These are phyloP conservation scores for Chrysosporium queenslandicum DNA, from an alignment of 2,329 filamentous ascomycete species.

Conservation along the genomic window DNA sequence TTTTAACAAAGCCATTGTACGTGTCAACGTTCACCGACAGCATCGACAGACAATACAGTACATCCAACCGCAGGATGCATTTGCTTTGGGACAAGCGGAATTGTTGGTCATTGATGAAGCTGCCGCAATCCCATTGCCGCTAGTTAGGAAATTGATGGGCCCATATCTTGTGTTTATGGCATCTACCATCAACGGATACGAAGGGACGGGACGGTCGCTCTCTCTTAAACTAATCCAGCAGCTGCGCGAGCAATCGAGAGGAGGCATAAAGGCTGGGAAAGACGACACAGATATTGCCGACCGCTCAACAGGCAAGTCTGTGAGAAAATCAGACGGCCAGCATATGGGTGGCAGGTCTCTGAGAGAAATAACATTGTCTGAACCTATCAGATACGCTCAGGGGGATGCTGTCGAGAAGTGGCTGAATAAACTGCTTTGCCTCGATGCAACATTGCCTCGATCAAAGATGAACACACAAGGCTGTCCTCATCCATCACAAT, in stretches of 20 bases:
- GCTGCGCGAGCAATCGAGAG: slow-evolving; percentile 80
- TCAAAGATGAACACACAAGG: slow-evolving; percentile 63
- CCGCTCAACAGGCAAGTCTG: slow-evolving; percentile 62
- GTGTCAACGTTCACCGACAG: slow-evolving; percentile 88
- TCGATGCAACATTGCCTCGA: slow-evolving; percentile 81
- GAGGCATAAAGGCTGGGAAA: slow-evolving; percentile 44
- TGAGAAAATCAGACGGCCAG: slow-evolving; percentile 52
- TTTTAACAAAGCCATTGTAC: slow-evolving; percentile 97
- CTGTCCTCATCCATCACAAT: slow-evolving; percentile 81
- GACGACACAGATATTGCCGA: slow-evolving; percentile 61
- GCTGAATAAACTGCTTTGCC: slow-evolving; percentile 86
- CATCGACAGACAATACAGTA: slow-evolving; percentile 98
- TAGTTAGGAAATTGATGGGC: slow-evolving; percentile 89
- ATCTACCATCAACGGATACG: slow-evolving; percentile 97
- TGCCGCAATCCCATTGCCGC: slow-evolving; percentile 83
- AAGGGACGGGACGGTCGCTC: slow-evolving; percentile 88
- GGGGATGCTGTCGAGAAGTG: slow-evolving; percentile 91
- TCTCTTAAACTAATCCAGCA: slow-evolving; percentile 97
- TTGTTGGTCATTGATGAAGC: slow-evolving; percentile 94
- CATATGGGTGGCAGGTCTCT: slow-evolving; percentile 63
- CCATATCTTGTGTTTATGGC: slow-evolving; percentile 99
- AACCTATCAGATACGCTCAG: slow-evolving; percentile 88
- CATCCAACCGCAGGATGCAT: slow-evolving; percentile 90
- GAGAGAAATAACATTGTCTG: slow-evolving; percentile 81
- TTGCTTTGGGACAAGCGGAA: slow-evolving; percentile 90